Evolutionary conservation across 257 asterid species (phyloP), one percentile per base, ranked within the genome.

Genomic region (Scutellaria barbata): DNA sequence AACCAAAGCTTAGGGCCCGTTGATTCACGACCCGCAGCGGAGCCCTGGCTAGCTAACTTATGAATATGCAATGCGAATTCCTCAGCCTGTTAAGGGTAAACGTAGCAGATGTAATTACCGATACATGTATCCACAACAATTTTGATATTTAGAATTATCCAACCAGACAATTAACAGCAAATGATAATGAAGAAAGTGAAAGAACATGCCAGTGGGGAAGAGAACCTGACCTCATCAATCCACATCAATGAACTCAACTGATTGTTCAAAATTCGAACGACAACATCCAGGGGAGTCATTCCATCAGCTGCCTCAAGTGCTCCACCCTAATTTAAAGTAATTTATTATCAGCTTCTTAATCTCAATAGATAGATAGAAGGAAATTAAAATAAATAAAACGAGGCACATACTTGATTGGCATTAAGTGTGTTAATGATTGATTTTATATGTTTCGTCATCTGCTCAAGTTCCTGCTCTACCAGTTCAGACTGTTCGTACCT

Each of bases 401-500:
- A 74, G 76, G 61, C 40, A 80, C 73, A 43, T 67, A 87, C 99
- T 85, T 88, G 96, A 80, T 80, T 84, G 54, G 95, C 81, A 74
- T 92, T 92, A 73, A 95, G 80, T 64, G 92, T 77, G 82, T 84
- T 82, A 63, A 95, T 85, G 74, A 92, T 88, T 11, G 95, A 81
- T 74, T 84, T 95, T 71, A 95, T 90, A 72, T 89, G 93, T 63
- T 92, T 96, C 4, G 90, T 84, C 98, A 88, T 89, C 71, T 92
- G 91, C 83, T 89, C 97, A 73, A 89, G 79, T 58, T 87, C 98
- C 69, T 86, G 81, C 82, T 95, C 98, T 66, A 86, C 74, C 77
- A 87, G 40, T 82, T 92, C 99, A 47, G 97, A 85, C 82, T 89
- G 98, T 79, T 89, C 97, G 63, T 86, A 89, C 96, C 96, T 93